Evolutionary conservation across 2,329 filamentous ascomycete species (phyloP), one percentile per base, ranked within the genome.

Genomic region (Fusarium metavorans): DNA sequence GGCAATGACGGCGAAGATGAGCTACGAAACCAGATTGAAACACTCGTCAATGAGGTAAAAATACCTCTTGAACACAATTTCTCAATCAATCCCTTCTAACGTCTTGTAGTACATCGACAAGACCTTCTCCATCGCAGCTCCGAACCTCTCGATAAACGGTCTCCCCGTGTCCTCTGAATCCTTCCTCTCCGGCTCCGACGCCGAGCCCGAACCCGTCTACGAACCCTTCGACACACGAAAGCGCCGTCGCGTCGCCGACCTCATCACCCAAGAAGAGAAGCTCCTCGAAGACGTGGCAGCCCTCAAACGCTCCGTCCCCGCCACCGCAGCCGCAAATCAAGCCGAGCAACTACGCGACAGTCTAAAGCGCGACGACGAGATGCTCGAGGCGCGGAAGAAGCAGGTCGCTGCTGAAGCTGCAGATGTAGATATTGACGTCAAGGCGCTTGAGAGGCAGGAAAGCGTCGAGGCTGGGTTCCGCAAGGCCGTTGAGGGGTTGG

Each of bases 71-170:
- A 18, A 20, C 11, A 5, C 20, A 16, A 35, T 27, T 50, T 16
- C 16, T 18, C 39, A n/a, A 14, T 7, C 20, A 45, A 45, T 45
- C 20, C 13, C 20, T 5, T 2, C 41, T 45, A 45, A 45, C 20
- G 0, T 45, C 13, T 25, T 25, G 1, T 25, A 45, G 43, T 45
- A 92, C 84, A 91, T 93, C 78, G 82, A 84, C 71, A 85, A 86
- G 58, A 91, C 90, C 14, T 92, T 92, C 81, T 84, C 84, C 64
- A 85, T 90, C 71, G 89, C 90, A 32, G 83, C 87, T 4, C 87
- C 88, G 11, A 92, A 91, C 83, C 86, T 92, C 65, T 86, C 86
- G 70, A 91, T 92, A 79, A 92, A 92, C 83, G 91, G 91, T 65
- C 83, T 91, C 73, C 81, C 85, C 73, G 84, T 89, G 54, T 80